Base-by-base conservation (phyloP, 192 early-diverging fungal genomes). In the Cetraspora pellucida region DNA sequence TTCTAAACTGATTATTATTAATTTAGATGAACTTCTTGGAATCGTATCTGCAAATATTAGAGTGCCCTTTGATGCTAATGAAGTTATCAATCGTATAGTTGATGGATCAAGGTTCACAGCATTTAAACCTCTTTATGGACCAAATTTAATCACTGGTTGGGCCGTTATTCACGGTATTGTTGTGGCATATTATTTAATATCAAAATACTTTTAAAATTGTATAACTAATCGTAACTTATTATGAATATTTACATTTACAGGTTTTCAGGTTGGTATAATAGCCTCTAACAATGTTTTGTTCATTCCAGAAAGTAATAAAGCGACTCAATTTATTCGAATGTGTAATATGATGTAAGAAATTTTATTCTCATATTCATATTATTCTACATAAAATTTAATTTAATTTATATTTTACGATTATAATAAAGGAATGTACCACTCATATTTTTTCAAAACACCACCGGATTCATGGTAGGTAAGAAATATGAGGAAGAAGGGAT, bases 381-480 rank as follows among this genome's bases (percentile, higher is more conserved):
- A 37, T 37, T 7, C 37, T 37, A 37, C 37, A 37, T 37, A 37
- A 37, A 37, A 37, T 37, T 37, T 37, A 37, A 37, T 37, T 37
- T 7, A 37, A 37, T 6, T 7, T 37, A 37, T 37, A 2, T 37
- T 37, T 37, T 37, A 37, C 1, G 3, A 7, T 37, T 37, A 7
- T 37, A 37, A 37, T 37, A 37, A 37, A 84, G 88, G 46, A 86
- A 89, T 60, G 85, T 85, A 2, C 89, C 90, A 11, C 73, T 91
- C 21, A 17, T 91, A 7, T 91, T 88, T 63, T 77, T 91, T 21
- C 88, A 89, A 67, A 91, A 91, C 72, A 91, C 90, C 65, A 91
- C 90, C 10, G 90, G 90, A 49, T 91, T 91, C 66, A 91, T 91
- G 90, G 90, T 91, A 17, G 90, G 90, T 46, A 86, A 87, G 58